Evolutionary conservation across 176 grass and related monocot genomes (phyloP).

Genomic region (Sorghum bicolor): DNA sequence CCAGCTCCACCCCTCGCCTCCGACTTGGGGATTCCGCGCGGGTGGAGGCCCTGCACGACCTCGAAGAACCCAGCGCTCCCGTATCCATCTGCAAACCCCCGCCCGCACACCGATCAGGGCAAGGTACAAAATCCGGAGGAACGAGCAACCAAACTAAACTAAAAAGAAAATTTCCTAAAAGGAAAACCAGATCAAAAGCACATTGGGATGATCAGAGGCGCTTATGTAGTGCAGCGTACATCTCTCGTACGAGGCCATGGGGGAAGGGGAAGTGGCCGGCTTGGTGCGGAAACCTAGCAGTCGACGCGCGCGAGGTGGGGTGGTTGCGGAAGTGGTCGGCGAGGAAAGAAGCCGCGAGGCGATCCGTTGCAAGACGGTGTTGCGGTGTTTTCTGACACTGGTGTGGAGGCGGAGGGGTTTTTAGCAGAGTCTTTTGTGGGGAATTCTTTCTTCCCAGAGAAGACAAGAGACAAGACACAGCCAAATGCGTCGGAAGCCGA

Average conservation of each 20-base stretch:
- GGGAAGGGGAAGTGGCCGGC: neutral
- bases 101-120: neutral
- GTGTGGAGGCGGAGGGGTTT: neutral
- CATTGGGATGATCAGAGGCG: neutral
- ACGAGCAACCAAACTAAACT: neutral
- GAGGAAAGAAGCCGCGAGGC: neutral
- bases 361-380: neutral
- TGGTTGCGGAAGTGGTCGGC: conserved; percentile 1
- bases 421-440: neutral
- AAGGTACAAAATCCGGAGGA: neutral
- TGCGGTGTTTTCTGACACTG: neutral
- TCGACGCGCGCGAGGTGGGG: neutral
- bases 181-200: neutral
- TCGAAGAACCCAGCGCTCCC: neutral
- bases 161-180: neutral
- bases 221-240: neutral
- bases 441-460: conserved; percentile 13
- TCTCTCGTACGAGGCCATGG: neutral
- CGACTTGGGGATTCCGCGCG: conserved; percentile 27
- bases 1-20: conserved; percentile 18
- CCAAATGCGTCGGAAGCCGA: neutral
- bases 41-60: conserved; percentile 10
- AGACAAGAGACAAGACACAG: neutral
- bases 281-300: conserved; percentile 1
- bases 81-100: conserved; percentile 4